Evolutionary conservation across 805 yeast genomes (phyloP).

Genomic region (Candida manassasensis): DNA sequence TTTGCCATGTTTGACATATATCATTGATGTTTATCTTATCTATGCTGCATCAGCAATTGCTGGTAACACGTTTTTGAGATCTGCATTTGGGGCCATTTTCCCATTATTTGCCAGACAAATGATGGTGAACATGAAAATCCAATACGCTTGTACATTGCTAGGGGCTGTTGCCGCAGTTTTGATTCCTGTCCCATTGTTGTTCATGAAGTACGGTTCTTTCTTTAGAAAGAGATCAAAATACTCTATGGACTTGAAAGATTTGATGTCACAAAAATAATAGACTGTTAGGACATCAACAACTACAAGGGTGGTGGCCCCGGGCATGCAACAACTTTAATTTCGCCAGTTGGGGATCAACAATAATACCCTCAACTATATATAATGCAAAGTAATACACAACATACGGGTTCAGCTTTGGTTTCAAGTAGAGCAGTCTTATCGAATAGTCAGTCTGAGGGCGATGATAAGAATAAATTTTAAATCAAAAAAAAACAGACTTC

Average conservation of each 20-base stretch:
- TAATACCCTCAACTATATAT: too few species aligned
- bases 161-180: conserved; percentile 49
- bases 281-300: too few species aligned
- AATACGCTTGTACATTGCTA: conserved; percentile 52
- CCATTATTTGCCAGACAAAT: conserved; percentile 54
- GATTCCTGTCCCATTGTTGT: conserved; percentile 55
- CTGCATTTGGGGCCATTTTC: conserved; percentile 56
- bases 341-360: too few species aligned
- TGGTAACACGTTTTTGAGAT: conserved; percentile 56
- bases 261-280: too few species aligned
- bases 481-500: conserved; percentile 22
- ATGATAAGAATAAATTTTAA: too few species aligned
- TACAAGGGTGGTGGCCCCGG: too few species aligned
- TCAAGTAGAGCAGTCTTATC: too few species aligned
- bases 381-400: too few species aligned
- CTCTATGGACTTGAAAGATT: conserved; percentile 3
- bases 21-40: conserved; percentile 55
- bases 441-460: too few species aligned
- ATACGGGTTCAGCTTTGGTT: too few species aligned
- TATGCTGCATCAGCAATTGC: conserved; percentile 64
- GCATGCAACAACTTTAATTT: too few species aligned
- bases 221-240: conserved; percentile 17
- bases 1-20: conserved; percentile 55
- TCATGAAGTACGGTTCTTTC: conserved; percentile 44
- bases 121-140: conserved; percentile 45